Percentiles rank a stretch among this genome's conserved stretches.
These are phyloP conservation scores for Rubus parviflorus DNA, from an alignment of 306 rosid genomes.

Conservation along the genomic window DNA sequence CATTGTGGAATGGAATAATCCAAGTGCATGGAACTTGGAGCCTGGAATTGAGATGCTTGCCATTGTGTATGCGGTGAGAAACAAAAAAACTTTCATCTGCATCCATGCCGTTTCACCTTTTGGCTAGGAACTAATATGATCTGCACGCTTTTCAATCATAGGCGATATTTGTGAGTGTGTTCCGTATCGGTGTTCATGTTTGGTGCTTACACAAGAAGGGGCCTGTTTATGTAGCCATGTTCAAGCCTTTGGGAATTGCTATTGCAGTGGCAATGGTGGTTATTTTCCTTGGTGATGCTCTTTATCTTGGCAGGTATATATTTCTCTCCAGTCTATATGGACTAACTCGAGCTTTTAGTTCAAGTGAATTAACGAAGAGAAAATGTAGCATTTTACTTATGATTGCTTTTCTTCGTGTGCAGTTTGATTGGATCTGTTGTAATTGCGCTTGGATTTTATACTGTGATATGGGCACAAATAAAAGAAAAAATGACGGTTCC, in stretches of 20 bases:
- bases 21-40: conserved; percentile 30
- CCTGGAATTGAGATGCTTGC: conserved; percentile 32
- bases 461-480: conserved; percentile 35
- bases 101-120: neutral
- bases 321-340: neutral
- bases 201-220: conserved; percentile 47
- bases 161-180: conserved; percentile 36
- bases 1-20: conserved; percentile 26
- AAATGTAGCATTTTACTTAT: neutral
- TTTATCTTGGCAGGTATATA: conserved; percentile 36
- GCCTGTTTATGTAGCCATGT: conserved; percentile 43
- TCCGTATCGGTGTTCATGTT: conserved; percentile 27
- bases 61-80: conserved; percentile 29
- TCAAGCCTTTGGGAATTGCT: conserved; percentile 42
- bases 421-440: conserved; percentile 42
- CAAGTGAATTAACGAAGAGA: neutral
- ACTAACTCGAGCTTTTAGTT: neutral
- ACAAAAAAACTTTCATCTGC: neutral
- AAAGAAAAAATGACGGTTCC: conserved; percentile 14
- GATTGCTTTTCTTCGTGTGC: conserved; percentile 6
- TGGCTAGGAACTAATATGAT: neutral
- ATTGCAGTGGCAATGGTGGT: conserved; percentile 33
- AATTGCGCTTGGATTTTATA: conserved; percentile 37
- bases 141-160: neutral
- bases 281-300: conserved; percentile 33